Base-by-base conservation (phyloP, 305 asterid species). In the Stenogyne calaminthoides region DNA sequence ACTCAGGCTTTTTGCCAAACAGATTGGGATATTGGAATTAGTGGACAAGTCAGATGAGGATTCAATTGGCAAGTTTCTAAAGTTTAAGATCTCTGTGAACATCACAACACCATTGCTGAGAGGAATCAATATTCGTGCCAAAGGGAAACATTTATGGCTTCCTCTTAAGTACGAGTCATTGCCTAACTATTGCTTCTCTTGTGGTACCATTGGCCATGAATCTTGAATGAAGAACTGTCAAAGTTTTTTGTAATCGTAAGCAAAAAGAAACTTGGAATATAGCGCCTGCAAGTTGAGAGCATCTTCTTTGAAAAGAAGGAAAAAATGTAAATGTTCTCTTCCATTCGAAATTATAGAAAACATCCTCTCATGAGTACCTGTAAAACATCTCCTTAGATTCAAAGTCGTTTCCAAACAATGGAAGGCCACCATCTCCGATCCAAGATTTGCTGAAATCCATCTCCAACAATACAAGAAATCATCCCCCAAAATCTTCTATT, bases 381-480 rank as follows among this genome's bases (percentile, higher is more conserved):
- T 20, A 40, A 64, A 64, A 47, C 22, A n/a, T 64, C 70, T 64
- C 39, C 39, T 11, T n/a, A 47, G 70, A 42, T 64, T 42, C 70
- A 64, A 42, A 64, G 20, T 8, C 2, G 70, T 64, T 5, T 42
- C 39, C 39, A 44, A 64, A 18, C 57, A 44, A 15, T 64, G 70
- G 70, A 42, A 42, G 2, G 39, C 18, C 40, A 44, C 9, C 12
- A 64, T 64, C 40, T 42, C 57, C 1, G 70, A 44, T 9, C 47
- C 49, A 62, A 9, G 4, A 4, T 16, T 62, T 18, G 51, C 15
- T 16, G 42, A 59, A 59, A 59, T 59, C 40, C 6, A 59, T 59
- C 64, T 59, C 44, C 40, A 59, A 14, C 64, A 29, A 29, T 59
- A 0, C 10, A 59, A 59, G 64, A 58, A 58, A 10, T 12, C 40